Evolutionary conservation across 352 stramenopile genomes (phyloP), one percentile per base, ranked within the genome.

Genomic region (Peronospora destructor): DNA sequence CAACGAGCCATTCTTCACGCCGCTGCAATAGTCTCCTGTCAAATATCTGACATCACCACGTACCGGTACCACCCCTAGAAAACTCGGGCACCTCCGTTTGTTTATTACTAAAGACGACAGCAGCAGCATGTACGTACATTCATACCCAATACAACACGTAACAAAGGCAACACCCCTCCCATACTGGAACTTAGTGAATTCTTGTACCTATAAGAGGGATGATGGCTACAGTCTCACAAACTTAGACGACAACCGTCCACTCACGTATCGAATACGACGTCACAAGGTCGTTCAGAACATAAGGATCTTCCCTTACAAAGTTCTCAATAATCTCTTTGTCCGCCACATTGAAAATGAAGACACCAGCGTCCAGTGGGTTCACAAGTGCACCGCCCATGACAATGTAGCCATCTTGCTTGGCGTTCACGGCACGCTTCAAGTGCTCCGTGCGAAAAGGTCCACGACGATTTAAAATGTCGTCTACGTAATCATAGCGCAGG

Each of bases 391-490:
- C 79, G 35, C 57, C 76, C 76, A 90, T 87, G 25, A 87, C 38
- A 16, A 87, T 48, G 49, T 85, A 70, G 26, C 69, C 71, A 28
- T 77, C 50, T 25, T 73, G 66, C 59, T 85, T 85, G 48, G 71
- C 54, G 42, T 55, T 64, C 36, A 67, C 51, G 6, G 71, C 66
- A 56, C 64, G 69, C 58, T 71, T 59, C 50, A 88, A 51, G 53
- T 87, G 79, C 51, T 84, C 71, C 16, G 60, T 53, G 25, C 79
- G 79, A 64, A 87, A 91, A 34, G 76, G 76, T 0, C 62, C 69
- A 45, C 79, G 74, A 47, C 83, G 84, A 40, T 88, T 67, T 33
- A 86, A 61, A 46, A 88, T 88, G 43, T 87, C 76, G n/a, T 67
- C 45, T 46, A 81, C 66, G 64, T 91, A 88, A 40, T 77, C 68